Base-by-base conservation (phyloP, 2,329 filamentous ascomycete species). In the Pyrenochaeta sp. region DNA sequence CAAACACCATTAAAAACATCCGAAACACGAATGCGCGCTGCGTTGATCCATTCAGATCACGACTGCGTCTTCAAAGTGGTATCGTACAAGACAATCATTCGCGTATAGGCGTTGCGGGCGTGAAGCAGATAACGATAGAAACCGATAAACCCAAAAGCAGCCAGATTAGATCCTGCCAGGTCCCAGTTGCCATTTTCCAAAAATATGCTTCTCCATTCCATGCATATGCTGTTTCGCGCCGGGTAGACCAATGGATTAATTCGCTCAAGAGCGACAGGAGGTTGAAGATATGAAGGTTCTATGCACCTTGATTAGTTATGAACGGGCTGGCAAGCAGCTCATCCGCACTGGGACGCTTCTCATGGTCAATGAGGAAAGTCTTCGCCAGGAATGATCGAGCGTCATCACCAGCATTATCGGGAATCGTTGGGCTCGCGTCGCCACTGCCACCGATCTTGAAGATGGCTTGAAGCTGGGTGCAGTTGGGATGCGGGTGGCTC, bases 281-380 rank as follows among this genome's bases (percentile, higher is more conserved):
- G 27, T 50, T 50, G 47, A 40, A 30, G 32, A 2, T 27, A 30
- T 15, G 13, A 39, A 56, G 52, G 27, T 19, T 54, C 61, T 67
- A 75, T 47, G 70, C 72, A 28, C 65, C 74, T 90, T 90, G 71
- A 58, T 91, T 89, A 56, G 88, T 87, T 76, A 96, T 82, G 81
- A 98, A 98, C 36, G 88, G 86, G 79, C 91, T 93, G 54, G 89
- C 85, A 78, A 97, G 87, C 67, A 99, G 81, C 72, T 98, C 93
- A 72, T 97, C 93, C 12, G 95, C 95, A 70, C 89, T 96, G 3
- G 95, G 95, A 66, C 95, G 85, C 81, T 91, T 90, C 77, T 96
- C 92, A 79, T 97, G 92, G 72, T 99, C 93, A 72, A 97, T 90
- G 82, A 98, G 93, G 80, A 99, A 99, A 0, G 95, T 97, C 81